These are phyloP conservation scores for Uromyces viciae-fabae DNA, from an alignment of 1,284 basidiomycete genomes.

Conservation along the genomic window DNA sequence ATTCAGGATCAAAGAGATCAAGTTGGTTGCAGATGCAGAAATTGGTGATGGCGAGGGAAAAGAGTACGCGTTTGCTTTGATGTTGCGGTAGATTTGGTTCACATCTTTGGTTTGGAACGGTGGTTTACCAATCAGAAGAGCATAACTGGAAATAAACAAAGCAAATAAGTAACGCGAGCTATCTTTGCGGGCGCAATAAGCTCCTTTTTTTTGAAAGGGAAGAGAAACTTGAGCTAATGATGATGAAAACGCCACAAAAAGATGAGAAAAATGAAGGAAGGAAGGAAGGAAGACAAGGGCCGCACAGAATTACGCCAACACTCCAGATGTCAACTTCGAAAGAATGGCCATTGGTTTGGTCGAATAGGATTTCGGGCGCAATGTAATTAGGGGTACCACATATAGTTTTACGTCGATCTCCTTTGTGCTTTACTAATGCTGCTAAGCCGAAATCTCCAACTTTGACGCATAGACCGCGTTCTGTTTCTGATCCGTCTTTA, in stretches of 20 bases:
- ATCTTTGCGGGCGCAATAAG: too few species aligned
- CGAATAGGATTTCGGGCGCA: conserved; percentile 94
- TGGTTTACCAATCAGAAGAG: conserved; percentile 84
- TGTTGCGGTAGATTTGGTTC: conserved; percentile 90
- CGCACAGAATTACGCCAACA: conserved; percentile 81
- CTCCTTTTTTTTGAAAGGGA: background rate
- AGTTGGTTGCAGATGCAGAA: conserved; percentile 68
- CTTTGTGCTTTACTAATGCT: conserved; percentile 89
- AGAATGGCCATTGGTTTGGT: conserved; percentile 89
- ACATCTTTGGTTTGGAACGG: conserved; percentile 98
- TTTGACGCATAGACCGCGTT: conserved; percentile 86
- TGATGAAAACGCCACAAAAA: too few species aligned
- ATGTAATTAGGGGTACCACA: conserved; percentile 99
- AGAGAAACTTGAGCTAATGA: too few species aligned
- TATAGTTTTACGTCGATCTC: conserved; percentile 79
- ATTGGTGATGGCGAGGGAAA: conserved; percentile 76
- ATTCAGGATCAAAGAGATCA: conserved; percentile 81
- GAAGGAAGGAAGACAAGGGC: background rate
- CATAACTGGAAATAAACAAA: conserved; percentile 64
- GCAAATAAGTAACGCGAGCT: background rate
- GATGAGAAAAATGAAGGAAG: background rate
- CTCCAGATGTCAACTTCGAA: conserved; percentile 99
- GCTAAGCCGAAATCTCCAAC: conserved; percentile 97
- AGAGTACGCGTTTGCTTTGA: conserved; percentile 87
- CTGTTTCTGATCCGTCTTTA: conserved; percentile 53